phyloP scores from a whole-genome alignment of 495 filamentous ascomycete species.

The Aspergillus diversus region DNA sequence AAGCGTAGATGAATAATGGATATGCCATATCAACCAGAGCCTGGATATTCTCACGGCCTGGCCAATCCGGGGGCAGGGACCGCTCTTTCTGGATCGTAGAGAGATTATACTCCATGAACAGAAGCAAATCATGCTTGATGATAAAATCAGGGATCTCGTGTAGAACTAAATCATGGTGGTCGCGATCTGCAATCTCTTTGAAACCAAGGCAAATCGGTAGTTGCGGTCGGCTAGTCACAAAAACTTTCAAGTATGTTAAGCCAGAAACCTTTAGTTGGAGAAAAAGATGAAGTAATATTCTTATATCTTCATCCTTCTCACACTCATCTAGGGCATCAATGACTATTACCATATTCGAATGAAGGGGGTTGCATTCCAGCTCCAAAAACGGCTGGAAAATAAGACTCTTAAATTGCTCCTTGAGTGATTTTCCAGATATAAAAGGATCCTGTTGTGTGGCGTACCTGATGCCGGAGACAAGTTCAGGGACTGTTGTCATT shows the following conservation, averaged over 20 bases:
- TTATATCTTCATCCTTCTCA: slow-evolving; percentile 43
- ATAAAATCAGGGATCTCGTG: slow-evolving; percentile 20
- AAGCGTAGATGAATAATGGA: slow-evolving; percentile 40
- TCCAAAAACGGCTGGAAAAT: too few species aligned
- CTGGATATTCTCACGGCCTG: slow-evolving; percentile 27
- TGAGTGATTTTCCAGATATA: too few species aligned
- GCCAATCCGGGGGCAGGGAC: slow-evolving; percentile 43
- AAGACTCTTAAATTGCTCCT: too few species aligned
- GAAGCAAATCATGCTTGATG: slow-evolving; percentile 33
- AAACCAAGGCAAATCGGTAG: slow-evolving; percentile 42
- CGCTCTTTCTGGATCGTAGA: slow-evolving; percentile 18
- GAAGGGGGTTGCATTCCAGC: background rate
- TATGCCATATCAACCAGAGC: slow-evolving; percentile 25
- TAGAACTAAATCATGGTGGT: slow-evolving; percentile 13
- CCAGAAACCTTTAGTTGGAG: slow-evolving; percentile 8
- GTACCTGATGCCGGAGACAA: too few species aligned
- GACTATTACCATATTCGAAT: slow-evolving; percentile 33
- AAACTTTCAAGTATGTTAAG: slow-evolving; percentile 25
- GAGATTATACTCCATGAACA: slow-evolving; percentile 30
- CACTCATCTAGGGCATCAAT: slow-evolving; percentile 60
- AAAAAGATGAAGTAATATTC: slow-evolving; percentile 43
- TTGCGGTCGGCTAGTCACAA: slow-evolving; percentile 51
- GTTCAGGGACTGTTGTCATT: too few species aligned
- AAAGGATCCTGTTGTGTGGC: too few species aligned
- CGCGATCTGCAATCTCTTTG: slow-evolving; percentile 18